Base-by-base conservation (phyloP, 2,329 filamentous ascomycete genomes). In the Fusarium sp. region DNA sequence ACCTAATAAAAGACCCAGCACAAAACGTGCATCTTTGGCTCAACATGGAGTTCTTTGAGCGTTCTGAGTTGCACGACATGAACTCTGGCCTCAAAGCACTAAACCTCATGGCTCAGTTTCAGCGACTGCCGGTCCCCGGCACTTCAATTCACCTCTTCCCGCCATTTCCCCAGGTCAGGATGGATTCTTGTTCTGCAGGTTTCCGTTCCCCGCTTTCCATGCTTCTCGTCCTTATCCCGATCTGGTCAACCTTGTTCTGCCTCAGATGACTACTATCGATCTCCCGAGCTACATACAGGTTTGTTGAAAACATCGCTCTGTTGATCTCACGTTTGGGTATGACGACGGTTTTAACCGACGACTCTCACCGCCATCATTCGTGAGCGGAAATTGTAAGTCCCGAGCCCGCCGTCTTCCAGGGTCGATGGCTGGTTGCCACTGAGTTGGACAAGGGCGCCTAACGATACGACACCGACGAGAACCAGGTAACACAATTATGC, bases 401-500 rank as follows among this genome's bases (percentile, higher is more conserved):
- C 44, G 63, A 29, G 35, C 35, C 46, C 39, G 42, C 64, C n/a
- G 53, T 53, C 25, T 42, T 45, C 17, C 29, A 55, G 38, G 20
- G 31, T 45, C 31, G n/a, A 52, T 60, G 62, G 44, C 45, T 66
- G 57, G 68, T 54, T 52, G 36, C 54, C 45, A 68, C 54, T 44
- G n/a, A 33, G 58, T 68, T 47, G 36, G 53, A 68, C 58, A 68
- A 44, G 63, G 63, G 68, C 53, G 57, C 22, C 39, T 36, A 49
- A 44, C 15, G 25, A 38, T 18, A 54, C 35, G 22, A 36, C 60
- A 20, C 62, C 42, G 25, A 42, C 36, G 17, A 65, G 31, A 33
- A 35, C 18, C 11, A 20, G n/a, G 55, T 39, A 52, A n/a, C 44
- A 53, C 47, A 35, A 52, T 29, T 50, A 56, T 50, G 14, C 58